Evolutionary conservation across 352 stramenopile species (phyloP).

Genomic region (Pythium aristosporum): DNA sequence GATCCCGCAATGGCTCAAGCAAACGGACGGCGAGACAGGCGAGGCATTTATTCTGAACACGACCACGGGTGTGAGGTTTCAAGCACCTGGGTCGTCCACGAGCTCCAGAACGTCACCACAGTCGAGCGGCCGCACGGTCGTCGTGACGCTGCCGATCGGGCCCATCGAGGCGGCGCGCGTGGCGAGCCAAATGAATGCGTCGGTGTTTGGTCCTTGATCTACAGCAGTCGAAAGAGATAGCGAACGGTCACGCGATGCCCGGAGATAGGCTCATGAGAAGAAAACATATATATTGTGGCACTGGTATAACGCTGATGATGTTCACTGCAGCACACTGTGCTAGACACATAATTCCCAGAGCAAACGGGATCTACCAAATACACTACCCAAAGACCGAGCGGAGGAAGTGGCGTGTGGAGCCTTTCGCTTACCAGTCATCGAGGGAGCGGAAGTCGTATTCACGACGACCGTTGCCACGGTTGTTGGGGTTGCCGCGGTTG

Average conservation of each 20-base stretch:
- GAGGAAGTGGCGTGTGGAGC: background rate
- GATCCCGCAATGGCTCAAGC: slow-evolving; percentile 21
- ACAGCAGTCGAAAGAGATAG: slow-evolving; percentile 7
- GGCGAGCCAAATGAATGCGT: slow-evolving; percentile 13
- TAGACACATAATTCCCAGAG: too few species aligned
- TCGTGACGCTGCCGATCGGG: slow-evolving; percentile 21
- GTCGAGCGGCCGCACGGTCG: slow-evolving; percentile 2
- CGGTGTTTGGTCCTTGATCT: background rate
- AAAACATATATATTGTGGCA: background rate
- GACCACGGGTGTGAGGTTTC: slow-evolving; percentile 21
- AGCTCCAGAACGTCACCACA: slow-evolving; percentile 7
- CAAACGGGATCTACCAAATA: too few species aligned
- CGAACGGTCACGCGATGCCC: background rate
- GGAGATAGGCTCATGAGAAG: background rate
- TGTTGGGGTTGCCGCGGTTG: slow-evolving; percentile 7
- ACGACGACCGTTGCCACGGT: too few species aligned
- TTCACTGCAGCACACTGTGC: too few species aligned
- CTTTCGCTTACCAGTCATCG: background rate
- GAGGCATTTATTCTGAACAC: slow-evolving; percentile 25
- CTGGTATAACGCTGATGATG: too few species aligned
- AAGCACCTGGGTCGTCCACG: slow-evolving; percentile 9
- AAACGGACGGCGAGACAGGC: slow-evolving; percentile 7
- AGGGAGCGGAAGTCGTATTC: slow-evolving; percentile 11
- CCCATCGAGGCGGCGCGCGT: slow-evolving; percentile 21
- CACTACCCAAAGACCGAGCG: background rate